phyloP scores from a whole-genome alignment of 495 filamentous ascomycete genomes.

The Cercophora samala region DNA sequence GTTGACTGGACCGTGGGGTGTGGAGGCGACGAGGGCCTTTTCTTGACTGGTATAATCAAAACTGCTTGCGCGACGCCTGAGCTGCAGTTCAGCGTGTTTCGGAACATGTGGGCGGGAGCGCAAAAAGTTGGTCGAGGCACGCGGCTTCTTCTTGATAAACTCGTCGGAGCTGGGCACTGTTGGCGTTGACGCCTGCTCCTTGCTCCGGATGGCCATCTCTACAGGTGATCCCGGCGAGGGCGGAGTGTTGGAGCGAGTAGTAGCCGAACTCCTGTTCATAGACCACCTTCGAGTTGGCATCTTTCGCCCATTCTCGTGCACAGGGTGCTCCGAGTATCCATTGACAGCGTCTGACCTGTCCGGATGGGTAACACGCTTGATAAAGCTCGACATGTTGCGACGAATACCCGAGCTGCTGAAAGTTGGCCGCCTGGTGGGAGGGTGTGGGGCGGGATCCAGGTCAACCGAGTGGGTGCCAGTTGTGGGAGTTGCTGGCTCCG shows the following conservation, averaged over 20 bases:
- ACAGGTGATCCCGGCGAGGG: conserved; percentile 49
- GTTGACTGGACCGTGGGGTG: conserved; percentile 14
- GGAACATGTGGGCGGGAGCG: conserved; percentile 36
- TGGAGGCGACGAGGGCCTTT: conserved; percentile 3
- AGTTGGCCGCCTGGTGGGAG: conserved; percentile 36
- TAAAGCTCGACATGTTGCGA: conserved; percentile 37
- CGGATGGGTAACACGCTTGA: conserved; percentile 35
- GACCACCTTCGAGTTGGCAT: conserved; percentile 43
- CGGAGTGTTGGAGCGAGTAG: conserved; percentile 52
- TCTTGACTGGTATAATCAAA: conserved; percentile 33
- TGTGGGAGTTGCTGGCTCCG: conserved; percentile 21
- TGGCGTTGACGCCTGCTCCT: conserved; percentile 31
- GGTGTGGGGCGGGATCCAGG: conserved; percentile 30
- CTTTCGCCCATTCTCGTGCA: conserved; percentile 29
- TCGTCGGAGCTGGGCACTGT: conserved; percentile 40
- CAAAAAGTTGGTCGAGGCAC: conserved; percentile 49
- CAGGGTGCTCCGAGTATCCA: conserved; percentile 20
- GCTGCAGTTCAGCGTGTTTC: conserved; percentile 17
- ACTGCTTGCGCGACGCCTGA: conserved; percentile 37
- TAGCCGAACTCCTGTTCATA: conserved; percentile 43
- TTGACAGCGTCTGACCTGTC: conserved; percentile 23
- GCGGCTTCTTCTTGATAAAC: conserved; percentile 45
- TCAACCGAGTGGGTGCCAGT: conserved; percentile 21
- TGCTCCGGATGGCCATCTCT: conserved; percentile 33
- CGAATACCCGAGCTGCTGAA: conserved; percentile 34